A percentile compares a stretch with the other conserved stretches of the same genome.
These are phyloP conservation scores for Chaetomium fimeti DNA, from an alignment of 495 filamentous ascomycete species.

Conservation along the genomic window DNA sequence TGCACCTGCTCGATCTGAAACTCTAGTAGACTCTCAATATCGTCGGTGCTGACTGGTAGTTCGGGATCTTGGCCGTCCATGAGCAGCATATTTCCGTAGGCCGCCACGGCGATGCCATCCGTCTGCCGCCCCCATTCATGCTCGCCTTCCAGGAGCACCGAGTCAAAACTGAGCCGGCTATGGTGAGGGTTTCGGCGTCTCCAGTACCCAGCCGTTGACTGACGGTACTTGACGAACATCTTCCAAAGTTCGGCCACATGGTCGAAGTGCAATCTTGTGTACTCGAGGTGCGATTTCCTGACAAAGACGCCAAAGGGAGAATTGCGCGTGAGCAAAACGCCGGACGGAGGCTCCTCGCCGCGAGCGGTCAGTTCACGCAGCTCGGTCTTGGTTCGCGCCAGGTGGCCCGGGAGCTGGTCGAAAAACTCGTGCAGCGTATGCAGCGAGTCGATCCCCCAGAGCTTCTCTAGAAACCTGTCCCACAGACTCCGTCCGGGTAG, in stretches of 20 bases:
- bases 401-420: slow-evolving; percentile 52
- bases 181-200: slow-evolving; percentile 62
- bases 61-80: slow-evolving; percentile 44
- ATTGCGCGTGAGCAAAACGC: slow-evolving; percentile 56
- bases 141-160: slow-evolving; percentile 55
- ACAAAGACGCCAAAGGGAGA: slow-evolving; percentile 88
- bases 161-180: slow-evolving; percentile 65
- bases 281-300: slow-evolving; percentile 73
- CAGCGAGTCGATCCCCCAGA: slow-evolving; percentile 82
- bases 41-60: slow-evolving; percentile 66
- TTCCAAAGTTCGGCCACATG: slow-evolving; percentile 76
- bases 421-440: slow-evolving; percentile 76
- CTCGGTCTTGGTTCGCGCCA: slow-evolving; percentile 63
- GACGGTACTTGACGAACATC: slow-evolving; percentile 71
- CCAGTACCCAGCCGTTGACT: slow-evolving; percentile 71
- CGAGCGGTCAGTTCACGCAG: slow-evolving; percentile 43
- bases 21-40: slow-evolving; percentile 79
- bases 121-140: slow-evolving; percentile 45
- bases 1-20: slow-evolving; percentile 87
- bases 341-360: slow-evolving; percentile 38
- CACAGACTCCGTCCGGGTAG: slow-evolving; percentile 77
- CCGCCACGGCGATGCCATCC: slow-evolving; percentile 49
- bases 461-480: slow-evolving; percentile 77
- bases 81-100: slow-evolving; percentile 60
- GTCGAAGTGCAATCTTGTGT: slow-evolving; percentile 73